Conservation (phyloP, 108 stramenopile genomes). For the Conticribra guillardii region DNA sequence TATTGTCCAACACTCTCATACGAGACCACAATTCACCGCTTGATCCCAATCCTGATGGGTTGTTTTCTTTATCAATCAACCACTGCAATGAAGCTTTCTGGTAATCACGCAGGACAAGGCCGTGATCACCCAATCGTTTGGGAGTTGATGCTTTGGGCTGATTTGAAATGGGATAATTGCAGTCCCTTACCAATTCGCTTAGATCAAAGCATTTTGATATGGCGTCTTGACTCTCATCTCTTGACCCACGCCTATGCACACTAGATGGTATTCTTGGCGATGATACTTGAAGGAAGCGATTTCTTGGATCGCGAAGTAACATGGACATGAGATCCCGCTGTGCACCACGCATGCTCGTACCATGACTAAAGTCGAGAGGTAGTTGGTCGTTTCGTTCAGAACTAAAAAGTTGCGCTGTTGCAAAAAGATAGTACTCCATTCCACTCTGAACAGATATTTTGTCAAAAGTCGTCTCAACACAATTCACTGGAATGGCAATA, state of each 20-base stretch:
- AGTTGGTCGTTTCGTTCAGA: conserved; percentile 12
- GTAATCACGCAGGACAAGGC: conserved; percentile 31
- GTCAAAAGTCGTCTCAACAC: too few relatives aligned
- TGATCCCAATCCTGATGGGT: conserved; percentile 29
- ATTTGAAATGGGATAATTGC: conserved; percentile 26
- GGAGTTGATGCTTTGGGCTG: conserved; percentile 27
- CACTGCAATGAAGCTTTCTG: conserved; percentile 35
- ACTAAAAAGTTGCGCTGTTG: too few relatives aligned
- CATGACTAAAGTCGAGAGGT: conserved; percentile 27
- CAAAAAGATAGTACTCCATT: too few relatives aligned
- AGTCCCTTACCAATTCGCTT: conserved; percentile 38
- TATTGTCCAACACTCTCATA: conserved; percentile 14
- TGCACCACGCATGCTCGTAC: conserved; percentile 19
- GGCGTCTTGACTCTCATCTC: conserved; percentile 6
- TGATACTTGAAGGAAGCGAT: conserved; percentile 14
- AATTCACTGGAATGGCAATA: conserved; percentile 12
- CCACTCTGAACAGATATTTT: too few relatives aligned
- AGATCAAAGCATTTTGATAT: conserved; percentile 35
- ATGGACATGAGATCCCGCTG: conserved; percentile 36
- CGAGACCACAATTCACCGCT: conserved; percentile 34
- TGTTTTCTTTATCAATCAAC: conserved; percentile 38
- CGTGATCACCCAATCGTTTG: conserved; percentile 33
- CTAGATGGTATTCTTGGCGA: conserved; percentile 17
- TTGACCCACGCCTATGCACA: conserved; percentile 20
- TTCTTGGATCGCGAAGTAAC: conserved; percentile 26